These are phyloP conservation scores for Beauveria medogensis DNA, from an alignment of 2,329 filamentous ascomycete genomes.

Conservation along the genomic window DNA sequence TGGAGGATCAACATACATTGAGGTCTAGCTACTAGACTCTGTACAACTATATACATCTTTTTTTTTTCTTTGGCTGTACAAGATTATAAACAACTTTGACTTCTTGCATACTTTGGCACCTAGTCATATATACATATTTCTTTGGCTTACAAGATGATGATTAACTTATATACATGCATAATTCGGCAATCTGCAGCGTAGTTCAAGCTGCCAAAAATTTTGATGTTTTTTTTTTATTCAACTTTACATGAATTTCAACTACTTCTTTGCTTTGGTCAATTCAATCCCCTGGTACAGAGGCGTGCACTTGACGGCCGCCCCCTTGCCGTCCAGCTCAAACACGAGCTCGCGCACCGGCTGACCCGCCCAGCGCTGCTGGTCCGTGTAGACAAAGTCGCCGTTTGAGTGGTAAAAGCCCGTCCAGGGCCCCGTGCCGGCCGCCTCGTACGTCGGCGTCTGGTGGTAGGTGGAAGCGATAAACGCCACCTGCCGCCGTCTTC, in stretches of 20 bases:
- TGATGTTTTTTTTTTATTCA: not conserved
- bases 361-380: not conserved
- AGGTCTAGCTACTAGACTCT: conserved; percentile 7
- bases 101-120: not conserved
- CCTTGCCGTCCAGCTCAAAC: not conserved
- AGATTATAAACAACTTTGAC: not conserved
- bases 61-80: not conserved
- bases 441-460: not conserved
- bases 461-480: not conserved
- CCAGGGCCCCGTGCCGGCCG: not conserved
- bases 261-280: not conserved
- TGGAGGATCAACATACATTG: conserved; percentile 18
- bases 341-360: not conserved
- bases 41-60: conserved; percentile 6
- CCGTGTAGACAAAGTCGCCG: not conserved
- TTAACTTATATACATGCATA: not conserved
- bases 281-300: not conserved
- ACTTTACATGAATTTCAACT: not conserved
- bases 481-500: not conserved
- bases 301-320: not conserved
- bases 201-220: too few relatives aligned
- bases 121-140: not conserved
- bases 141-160: not conserved
- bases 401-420: not conserved
- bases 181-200: too few relatives aligned